These are phyloP conservation scores for Centaurea solstitialis DNA, from an alignment of 129 eudicot genomes.

Conservation along the genomic window DNA sequence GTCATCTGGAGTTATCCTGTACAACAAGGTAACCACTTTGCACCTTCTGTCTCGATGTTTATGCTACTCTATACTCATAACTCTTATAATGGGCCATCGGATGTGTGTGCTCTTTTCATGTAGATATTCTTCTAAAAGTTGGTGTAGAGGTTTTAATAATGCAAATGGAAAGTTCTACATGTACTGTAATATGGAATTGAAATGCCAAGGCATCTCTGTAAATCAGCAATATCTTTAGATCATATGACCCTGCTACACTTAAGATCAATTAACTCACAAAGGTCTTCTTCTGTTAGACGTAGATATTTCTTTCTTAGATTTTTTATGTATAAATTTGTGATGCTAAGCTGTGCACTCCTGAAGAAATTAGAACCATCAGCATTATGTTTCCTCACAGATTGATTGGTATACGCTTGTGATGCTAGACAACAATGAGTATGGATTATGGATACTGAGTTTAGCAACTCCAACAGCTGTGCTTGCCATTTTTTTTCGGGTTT, in stretches of 20 bases:
- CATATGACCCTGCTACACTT: neutral
- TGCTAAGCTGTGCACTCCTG: neutral
- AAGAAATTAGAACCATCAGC: neutral
- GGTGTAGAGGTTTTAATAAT: slow-evolving; percentile 4
- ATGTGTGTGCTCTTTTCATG: neutral
- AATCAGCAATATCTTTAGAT: neutral
- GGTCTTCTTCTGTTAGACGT: neutral
- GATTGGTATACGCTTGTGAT: neutral
- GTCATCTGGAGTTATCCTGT: slow-evolving; percentile 73
- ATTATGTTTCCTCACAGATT: neutral
- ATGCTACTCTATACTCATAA: slow-evolving; percentile 5
- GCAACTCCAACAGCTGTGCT: neutral
- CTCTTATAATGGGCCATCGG: neutral
- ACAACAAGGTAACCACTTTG: slow-evolving; percentile 57
- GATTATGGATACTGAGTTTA: neutral
- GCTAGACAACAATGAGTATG: neutral
- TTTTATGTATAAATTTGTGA: neutral
- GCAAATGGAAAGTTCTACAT: neutral
- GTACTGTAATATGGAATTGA: neutral
- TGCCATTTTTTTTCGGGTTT: neutral
- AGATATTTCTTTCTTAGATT: neutral
- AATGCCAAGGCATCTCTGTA: neutral
- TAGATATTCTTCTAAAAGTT: slow-evolving; percentile 1
- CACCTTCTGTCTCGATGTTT: slow-evolving; percentile 9
- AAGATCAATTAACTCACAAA: neutral